Base-by-base conservation (phyloP, 2,329 filamentous ascomycete genomes). In the Colletotrichum graminicola region DNA sequence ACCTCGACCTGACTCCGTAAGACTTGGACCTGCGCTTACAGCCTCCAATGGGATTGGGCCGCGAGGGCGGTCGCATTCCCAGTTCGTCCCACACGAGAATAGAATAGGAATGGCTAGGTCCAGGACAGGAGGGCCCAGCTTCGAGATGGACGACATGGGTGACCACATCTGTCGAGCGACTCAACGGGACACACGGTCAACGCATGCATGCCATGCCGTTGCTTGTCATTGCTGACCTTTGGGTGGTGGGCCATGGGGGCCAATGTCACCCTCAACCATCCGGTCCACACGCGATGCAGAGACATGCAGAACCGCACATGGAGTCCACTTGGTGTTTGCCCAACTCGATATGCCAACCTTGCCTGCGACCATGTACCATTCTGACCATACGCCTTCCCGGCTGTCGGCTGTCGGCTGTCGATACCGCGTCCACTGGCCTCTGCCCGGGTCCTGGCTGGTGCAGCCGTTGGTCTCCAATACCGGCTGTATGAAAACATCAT, bases 21-120 rank as follows among this genome's bases (percentile, higher is more conserved):
- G 60, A 74, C 55, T 64, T 66, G 32, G 70, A 57, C 57, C 55
- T 86, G 84, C 84, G 84, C 84, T 86, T 85, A 84, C 77, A 82
- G 77, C 77, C 77, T 75, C 84, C 84, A 85, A 86, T 85, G 78
- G 81, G 78, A 76, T 75, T 75, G 77, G 77, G 73, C 74, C 74
- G 73, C 62, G 54, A 69, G 74, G 34, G 29, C 69, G 67, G 67
- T 67, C 73, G 71, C 67, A 71, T 61, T 66, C 62, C 34, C 32
- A 60, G 63, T 74, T 74, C 70, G 63, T 68, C 68, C 71, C 72
- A 72, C 72, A 64, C 69, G 55, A 73, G 71, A 66, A 74, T 73
- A 73, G 71, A 63, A 71, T 64, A 68, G 68, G 45, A 68, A 60
- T 71, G 39, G 69, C 68, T 32, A 63, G 59, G 54, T 57, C 62